phyloP scores from a whole-genome alignment of 129 eudicot genomes.

The Cynara cardunculus region DNA sequence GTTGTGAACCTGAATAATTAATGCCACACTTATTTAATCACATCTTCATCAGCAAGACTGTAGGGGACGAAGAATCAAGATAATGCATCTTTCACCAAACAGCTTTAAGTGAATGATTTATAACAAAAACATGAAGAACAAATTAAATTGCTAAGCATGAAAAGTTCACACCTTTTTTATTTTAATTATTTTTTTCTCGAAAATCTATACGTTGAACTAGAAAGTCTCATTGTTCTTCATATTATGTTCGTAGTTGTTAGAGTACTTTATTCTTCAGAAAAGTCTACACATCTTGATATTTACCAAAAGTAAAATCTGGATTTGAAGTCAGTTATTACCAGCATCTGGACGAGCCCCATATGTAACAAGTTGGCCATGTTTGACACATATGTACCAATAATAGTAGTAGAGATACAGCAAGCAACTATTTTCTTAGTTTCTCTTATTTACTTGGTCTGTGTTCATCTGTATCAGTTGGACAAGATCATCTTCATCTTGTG shows the following conservation, averaged over 20 bases:
- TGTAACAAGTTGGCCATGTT: background rate
- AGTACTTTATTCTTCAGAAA: background rate
- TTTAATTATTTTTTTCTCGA: background rate
- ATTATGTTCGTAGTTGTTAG: background rate
- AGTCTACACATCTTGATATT: background rate
- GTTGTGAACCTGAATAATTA: slow-evolving; percentile 55
- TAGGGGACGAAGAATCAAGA: background rate
- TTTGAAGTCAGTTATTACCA: background rate
- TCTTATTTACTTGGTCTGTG: background rate
- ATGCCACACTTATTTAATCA: background rate
- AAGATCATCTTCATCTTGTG: too few relatives aligned
- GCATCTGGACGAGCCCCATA: background rate
- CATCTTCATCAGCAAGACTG: background rate
- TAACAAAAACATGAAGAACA: background rate
- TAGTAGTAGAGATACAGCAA: background rate
- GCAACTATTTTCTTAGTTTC: background rate
- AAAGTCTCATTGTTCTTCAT: background rate
- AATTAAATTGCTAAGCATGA: background rate
- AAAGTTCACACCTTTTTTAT: background rate
- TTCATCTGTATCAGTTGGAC: too few relatives aligned
- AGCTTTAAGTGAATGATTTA: background rate
- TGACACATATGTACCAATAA: background rate
- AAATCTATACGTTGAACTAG: background rate
- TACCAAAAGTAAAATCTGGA: background rate
- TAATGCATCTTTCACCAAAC: background rate